Evolutionary conservation across 495 filamentous ascomycete species (phyloP).

Genomic region (Extremus antarcticus): DNA sequence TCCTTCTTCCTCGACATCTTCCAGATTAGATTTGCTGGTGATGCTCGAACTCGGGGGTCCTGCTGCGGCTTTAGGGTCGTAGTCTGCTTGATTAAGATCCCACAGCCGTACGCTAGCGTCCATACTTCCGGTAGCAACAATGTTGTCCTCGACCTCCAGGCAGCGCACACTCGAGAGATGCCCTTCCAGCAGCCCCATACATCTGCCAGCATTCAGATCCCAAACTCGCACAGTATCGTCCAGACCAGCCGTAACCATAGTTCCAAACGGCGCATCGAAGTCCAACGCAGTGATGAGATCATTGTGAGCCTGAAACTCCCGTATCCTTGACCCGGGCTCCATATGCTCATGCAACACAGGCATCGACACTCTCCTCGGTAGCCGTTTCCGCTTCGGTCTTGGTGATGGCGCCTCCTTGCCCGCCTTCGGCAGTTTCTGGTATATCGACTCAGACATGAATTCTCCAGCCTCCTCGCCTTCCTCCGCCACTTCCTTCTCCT

Average conservation of each 20-base stretch:
- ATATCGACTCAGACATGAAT: constrained; percentile 98
- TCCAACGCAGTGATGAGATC: constrained; percentile 86
- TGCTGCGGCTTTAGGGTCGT: constrained; percentile 31
- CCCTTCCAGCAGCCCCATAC: constrained; percentile 80
- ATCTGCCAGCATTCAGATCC: constrained; percentile 88
- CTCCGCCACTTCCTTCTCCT: constrained; percentile 1
- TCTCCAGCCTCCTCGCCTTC: constrained; percentile 45
- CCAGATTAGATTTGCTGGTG: constrained; percentile 48
- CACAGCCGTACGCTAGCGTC: constrained; percentile 91
- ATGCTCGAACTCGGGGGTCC: constrained; percentile 42
- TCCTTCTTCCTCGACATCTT: constrained; percentile 51
- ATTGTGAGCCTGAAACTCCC: constrained; percentile 75
- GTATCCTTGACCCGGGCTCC: constrained; percentile 78
- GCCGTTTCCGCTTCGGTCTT: constrained; percentile 49
- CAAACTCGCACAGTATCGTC: constrained; percentile 97
- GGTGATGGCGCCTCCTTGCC: constrained; percentile 28
- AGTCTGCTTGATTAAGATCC: constrained; percentile 69
- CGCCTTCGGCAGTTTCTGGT: constrained; percentile 64
- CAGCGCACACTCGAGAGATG: constrained; percentile 90
- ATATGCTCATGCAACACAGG: constrained; percentile 94
- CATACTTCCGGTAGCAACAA: constrained; percentile 89
- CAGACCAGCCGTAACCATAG: constrained; percentile 85
- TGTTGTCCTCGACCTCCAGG: constrained; percentile 89
- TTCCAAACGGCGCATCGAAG: constrained; percentile 92
- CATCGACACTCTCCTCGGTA: constrained; percentile 68